Conservation (phyloP, 345 rosid species). For the Populus nigra region DNA sequence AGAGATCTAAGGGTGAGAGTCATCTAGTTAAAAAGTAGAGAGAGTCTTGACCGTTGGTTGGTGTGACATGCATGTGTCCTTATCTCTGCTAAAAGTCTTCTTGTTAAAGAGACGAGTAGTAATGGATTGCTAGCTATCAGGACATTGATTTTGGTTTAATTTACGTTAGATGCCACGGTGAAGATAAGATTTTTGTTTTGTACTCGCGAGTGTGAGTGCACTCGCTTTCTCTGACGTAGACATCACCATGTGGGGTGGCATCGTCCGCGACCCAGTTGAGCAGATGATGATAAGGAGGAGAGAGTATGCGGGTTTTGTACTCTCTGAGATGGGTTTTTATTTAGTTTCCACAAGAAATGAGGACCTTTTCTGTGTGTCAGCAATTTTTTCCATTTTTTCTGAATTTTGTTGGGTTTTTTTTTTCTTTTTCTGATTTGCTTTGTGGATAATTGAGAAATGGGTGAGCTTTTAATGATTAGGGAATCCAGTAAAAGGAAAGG, state of each 20-base stretch:
- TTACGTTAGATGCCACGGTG: slow-evolving; percentile 6
- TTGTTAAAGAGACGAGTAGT: slow-evolving; percentile 10
- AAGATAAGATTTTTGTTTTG: slow-evolving; percentile 8
- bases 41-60: slow-evolving; percentile 12
- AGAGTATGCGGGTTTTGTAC: neutral
- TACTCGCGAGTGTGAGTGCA: neutral
- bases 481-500: neutral
- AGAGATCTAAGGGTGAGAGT: slow-evolving; percentile 7
- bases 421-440: neutral
- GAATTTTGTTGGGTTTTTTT: neutral
- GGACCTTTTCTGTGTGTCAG: neutral
- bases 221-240: slow-evolving; percentile 17
- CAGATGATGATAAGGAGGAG: neutral
- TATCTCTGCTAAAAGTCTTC: slow-evolving; percentile 15
- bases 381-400: neutral
- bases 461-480: neutral
- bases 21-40: slow-evolving; percentile 4
- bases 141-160: neutral
- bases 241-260: slow-evolving; percentile 14
- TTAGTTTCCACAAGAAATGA: neutral
- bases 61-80: slow-evolving; percentile 30
- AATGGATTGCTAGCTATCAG: slow-evolving; percentile 12
- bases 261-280: neutral
- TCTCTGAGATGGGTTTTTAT: neutral
- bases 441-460: slow-evolving; percentile 1